These are phyloP conservation scores for Penicillium palitans DNA, from an alignment of 2,329 filamentous ascomycete genomes.

Conservation along the genomic window DNA sequence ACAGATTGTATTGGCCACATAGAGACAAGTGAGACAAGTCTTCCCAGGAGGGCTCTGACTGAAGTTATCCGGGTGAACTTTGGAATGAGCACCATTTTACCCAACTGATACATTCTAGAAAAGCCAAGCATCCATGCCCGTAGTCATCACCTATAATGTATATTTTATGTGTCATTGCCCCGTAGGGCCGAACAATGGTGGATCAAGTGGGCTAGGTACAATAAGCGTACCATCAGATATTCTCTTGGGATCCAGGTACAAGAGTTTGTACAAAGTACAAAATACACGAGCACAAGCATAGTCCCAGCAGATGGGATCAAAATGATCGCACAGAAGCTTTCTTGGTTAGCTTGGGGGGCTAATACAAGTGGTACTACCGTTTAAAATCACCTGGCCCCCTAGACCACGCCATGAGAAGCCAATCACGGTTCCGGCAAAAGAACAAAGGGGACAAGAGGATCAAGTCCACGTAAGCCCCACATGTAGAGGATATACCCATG, in stretches of 20 bases:
- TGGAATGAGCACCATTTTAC: background rate
- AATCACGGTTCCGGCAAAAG: background rate
- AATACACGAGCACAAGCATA: constrained; percentile 13
- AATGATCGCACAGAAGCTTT: constrained; percentile 8
- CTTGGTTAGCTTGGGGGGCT: background rate
- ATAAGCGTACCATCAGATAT: background rate
- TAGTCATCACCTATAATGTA: background rate
- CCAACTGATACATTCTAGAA: background rate
- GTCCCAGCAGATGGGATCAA: background rate
- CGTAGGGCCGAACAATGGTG: constrained; percentile 1
- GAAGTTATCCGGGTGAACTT: background rate
- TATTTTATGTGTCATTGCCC: background rate
- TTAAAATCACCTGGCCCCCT: background rate
- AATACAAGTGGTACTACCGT: background rate
- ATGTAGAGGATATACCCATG: background rate
- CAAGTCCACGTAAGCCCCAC: background rate
- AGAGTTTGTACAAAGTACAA: background rate
- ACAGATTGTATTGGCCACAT: background rate
- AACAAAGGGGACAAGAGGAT: background rate
- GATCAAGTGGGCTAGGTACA: constrained; percentile 10
- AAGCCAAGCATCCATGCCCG: background rate
- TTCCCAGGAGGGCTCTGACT: background rate
- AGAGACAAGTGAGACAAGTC: background rate
- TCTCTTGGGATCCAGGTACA: background rate
- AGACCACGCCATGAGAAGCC: background rate